phyloP scores from a whole-genome alignment of 1,139 yeast species.

The Suhomyces ambrosiae region DNA sequence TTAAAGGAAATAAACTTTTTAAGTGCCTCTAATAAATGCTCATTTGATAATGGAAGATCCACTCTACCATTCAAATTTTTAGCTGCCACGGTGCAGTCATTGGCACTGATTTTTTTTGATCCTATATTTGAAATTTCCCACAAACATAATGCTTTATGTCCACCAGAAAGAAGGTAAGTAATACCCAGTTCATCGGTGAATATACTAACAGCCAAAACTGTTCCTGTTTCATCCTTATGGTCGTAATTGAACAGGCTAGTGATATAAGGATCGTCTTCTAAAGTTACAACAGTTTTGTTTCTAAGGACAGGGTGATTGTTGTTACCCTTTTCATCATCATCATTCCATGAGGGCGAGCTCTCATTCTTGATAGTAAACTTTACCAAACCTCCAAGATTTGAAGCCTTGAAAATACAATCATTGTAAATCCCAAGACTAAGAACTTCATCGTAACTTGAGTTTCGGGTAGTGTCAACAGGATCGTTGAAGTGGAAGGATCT shows the following conservation, averaged over 20 bases:
- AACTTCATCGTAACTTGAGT: conserved; percentile 30
- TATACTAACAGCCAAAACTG: conserved; percentile 33
- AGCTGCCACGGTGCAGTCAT: neutral
- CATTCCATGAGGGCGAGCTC: conserved; percentile 5
- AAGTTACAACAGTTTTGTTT: conserved; percentile 16
- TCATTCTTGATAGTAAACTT: conserved; percentile 47
- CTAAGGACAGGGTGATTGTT: conserved; percentile 10
- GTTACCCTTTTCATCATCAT: conserved; percentile 15
- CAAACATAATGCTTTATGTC: conserved; percentile 35
- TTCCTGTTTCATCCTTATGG: conserved; percentile 20
- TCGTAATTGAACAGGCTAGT: conserved; percentile 13
- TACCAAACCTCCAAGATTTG: conserved; percentile 55
- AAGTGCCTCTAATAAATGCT: conserved; percentile 64
- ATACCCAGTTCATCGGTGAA: conserved; percentile 24
- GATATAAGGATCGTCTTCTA: conserved; percentile 22
- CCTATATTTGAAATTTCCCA: conserved; percentile 39
- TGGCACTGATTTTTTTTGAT: conserved; percentile 5
- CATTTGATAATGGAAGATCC: conserved; percentile 47
- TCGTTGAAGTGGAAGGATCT: conserved; percentile 52
- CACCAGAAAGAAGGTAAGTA: conserved; percentile 42
- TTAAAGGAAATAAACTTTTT: conserved; percentile 63
- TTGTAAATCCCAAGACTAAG: conserved; percentile 48
- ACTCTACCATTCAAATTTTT: neutral
- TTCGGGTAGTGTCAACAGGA: conserved; percentile 6
- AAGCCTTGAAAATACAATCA: conserved; percentile 58